These are phyloP conservation scores for Fusarium protoensiforme DNA, from an alignment of 2,329 filamentous ascomycete species.

Conservation along the genomic window DNA sequence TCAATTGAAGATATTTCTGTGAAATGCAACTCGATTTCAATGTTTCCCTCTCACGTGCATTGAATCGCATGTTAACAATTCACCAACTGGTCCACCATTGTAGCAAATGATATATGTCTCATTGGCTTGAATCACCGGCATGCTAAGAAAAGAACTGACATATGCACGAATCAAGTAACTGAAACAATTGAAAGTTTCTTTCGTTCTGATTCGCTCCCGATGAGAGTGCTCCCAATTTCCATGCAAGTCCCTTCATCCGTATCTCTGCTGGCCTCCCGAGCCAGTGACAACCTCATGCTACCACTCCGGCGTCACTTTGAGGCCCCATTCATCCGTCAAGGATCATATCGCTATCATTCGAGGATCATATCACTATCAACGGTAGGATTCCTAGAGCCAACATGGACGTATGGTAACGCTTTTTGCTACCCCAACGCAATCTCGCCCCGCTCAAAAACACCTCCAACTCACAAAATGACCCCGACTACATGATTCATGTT, in stretches of 20 bases:
- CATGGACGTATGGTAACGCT: rapidly evolving
- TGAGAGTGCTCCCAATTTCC: neutral
- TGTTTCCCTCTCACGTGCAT: neutral
- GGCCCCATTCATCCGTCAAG: neutral
- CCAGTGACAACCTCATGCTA: neutral
- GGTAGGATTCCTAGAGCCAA: neutral
- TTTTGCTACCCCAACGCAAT: neutral
- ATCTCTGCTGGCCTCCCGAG: too few relatives aligned
- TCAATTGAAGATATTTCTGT: neutral
- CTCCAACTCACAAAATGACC: neutral
- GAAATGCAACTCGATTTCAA: neutral
- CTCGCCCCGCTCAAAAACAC: neutral
- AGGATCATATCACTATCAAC: neutral
- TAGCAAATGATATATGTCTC: neutral
- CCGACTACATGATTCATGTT: neutral
- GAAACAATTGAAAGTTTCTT: neutral
- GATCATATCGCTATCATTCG: neutral
- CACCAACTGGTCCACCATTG: neutral
- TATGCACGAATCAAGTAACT: neutral
- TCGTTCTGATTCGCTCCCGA: neutral
- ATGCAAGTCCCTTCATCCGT: neutral
- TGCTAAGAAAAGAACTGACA: neutral
- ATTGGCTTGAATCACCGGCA: neutral
- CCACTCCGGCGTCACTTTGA: neutral
- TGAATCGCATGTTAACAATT: neutral